These are phyloP conservation scores for Aspergillus costaricaensis DNA, from an alignment of 2,329 filamentous ascomycete genomes.

Conservation along the genomic window DNA sequence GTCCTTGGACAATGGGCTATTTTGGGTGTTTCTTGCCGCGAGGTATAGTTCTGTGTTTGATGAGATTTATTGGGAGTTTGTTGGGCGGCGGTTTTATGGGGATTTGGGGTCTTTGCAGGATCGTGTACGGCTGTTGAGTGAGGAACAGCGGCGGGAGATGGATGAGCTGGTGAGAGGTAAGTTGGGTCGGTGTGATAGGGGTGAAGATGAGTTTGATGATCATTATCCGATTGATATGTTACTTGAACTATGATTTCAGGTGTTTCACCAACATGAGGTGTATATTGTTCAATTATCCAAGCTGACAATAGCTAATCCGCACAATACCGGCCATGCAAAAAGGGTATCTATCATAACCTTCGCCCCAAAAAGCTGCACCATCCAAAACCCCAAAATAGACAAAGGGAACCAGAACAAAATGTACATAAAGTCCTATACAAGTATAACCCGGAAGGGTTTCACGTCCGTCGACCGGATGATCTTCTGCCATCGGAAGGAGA, in stretches of 20 bases:
- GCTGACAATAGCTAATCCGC: neutral
- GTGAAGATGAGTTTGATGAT: neutral
- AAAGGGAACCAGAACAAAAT: neutral
- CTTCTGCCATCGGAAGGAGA: constrained; percentile 43
- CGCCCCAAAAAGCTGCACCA: neutral
- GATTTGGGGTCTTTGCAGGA: constrained; percentile 23
- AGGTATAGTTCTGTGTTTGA: constrained; percentile 30
- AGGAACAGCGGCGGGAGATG: constrained; percentile 12
- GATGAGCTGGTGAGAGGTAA: constrained; percentile 1
- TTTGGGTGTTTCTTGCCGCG: constrained; percentile 31
- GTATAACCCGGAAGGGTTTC: neutral
- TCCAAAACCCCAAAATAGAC: constrained; percentile 1
- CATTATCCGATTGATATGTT: neutral
- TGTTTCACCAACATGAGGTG: no score
- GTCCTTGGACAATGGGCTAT: constrained; percentile 27
- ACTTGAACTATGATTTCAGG: neutral
- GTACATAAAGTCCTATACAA: neutral
- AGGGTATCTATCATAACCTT: neutral
- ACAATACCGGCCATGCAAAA: neutral
- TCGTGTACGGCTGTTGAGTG: constrained; percentile 18
- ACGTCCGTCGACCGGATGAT: constrained; percentile 37
- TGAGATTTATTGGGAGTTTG: constrained; percentile 30
- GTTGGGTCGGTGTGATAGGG: neutral
- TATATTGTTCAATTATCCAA: neutral
- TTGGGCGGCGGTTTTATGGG: constrained; percentile 24